phyloP scores from a whole-genome alignment of 257 asterid genomes.

The Nicotiana benthamiana region DNA sequence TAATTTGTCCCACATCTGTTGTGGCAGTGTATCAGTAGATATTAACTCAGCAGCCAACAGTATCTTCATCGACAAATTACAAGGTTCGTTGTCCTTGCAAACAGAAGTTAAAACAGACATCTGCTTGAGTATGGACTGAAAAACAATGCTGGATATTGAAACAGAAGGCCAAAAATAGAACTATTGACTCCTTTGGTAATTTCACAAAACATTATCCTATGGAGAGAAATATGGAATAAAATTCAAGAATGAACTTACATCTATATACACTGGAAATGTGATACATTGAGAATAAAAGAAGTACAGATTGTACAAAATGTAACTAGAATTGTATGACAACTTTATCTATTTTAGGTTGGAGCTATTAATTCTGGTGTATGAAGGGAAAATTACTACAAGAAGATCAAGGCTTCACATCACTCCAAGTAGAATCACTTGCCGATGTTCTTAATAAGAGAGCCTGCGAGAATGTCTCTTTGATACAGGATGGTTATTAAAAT shows the following conservation, averaged over 20 bases:
- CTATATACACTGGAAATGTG: neutral
- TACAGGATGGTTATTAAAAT: slow-evolving; percentile 19
- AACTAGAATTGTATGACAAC: neutral
- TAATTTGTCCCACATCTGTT: neutral
- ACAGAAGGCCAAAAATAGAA: neutral
- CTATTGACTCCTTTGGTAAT: neutral
- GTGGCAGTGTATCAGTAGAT: neutral
- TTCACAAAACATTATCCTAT: neutral
- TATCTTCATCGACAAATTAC: neutral
- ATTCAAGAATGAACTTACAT: neutral
- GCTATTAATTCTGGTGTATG: neutral
- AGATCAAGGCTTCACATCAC: slow-evolving; percentile 4
- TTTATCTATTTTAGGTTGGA: neutral
- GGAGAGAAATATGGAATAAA: neutral
- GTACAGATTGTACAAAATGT: neutral
- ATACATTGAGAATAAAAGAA: neutral
- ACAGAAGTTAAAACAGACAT: neutral
- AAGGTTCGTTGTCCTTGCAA: neutral
- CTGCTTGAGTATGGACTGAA: neutral
- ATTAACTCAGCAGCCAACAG: neutral
- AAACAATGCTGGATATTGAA: neutral
- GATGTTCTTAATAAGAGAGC: slow-evolving; percentile 37
- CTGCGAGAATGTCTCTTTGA: slow-evolving; percentile 39
- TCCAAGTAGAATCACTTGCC: neutral
- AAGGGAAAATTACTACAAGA: neutral